phyloP scores from a whole-genome alignment of 169 alveolate genomes.

The Eimeria zaria region DNA sequence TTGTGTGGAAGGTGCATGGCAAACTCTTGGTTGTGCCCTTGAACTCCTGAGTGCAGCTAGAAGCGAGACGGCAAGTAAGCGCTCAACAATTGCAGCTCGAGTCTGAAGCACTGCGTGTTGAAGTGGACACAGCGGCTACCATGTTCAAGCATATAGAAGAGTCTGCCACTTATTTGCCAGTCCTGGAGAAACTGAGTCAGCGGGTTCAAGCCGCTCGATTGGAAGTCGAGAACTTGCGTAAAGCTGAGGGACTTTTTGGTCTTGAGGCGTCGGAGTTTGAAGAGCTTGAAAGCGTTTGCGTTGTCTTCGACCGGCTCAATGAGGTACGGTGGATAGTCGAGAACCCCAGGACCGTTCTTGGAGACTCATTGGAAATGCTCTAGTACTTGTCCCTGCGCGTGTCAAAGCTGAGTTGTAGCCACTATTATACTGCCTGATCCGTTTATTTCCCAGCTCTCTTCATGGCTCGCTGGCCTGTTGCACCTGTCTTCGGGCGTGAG shows the following conservation, averaged over 20 bases:
- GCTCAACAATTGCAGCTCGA: slow-evolving; percentile 57
- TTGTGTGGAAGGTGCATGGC: background rate
- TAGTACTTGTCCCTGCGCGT: background rate
- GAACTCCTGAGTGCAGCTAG: slow-evolving; percentile 46
- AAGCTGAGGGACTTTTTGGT: slow-evolving; percentile 83
- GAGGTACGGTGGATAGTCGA: slow-evolving; percentile 12
- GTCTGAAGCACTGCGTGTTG: slow-evolving; percentile 27
- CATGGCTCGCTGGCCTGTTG: background rate
- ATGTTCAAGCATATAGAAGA: slow-evolving; percentile 45
- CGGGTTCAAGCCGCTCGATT: slow-evolving; percentile 50
- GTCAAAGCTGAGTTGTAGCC: background rate
- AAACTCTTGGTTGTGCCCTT: background rate
- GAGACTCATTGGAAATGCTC: background rate
- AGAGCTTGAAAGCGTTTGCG: slow-evolving; percentile 64
- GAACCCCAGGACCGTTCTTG: background rate
- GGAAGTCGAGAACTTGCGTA: slow-evolving; percentile 46
- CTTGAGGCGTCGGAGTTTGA: slow-evolving; percentile 78
- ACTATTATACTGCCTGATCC: background rate
- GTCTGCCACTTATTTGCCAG: background rate
- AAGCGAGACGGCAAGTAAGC: slow-evolving; percentile 68
- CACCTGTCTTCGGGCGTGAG: background rate
- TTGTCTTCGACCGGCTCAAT: slow-evolving; percentile 53
- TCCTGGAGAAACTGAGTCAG: slow-evolving; percentile 25
- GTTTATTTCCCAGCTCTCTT: background rate
- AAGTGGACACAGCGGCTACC: slow-evolving; percentile 29